Conservation (phyloP, 164 flowering plant genomes). For the Taxillus chinensis region DNA sequence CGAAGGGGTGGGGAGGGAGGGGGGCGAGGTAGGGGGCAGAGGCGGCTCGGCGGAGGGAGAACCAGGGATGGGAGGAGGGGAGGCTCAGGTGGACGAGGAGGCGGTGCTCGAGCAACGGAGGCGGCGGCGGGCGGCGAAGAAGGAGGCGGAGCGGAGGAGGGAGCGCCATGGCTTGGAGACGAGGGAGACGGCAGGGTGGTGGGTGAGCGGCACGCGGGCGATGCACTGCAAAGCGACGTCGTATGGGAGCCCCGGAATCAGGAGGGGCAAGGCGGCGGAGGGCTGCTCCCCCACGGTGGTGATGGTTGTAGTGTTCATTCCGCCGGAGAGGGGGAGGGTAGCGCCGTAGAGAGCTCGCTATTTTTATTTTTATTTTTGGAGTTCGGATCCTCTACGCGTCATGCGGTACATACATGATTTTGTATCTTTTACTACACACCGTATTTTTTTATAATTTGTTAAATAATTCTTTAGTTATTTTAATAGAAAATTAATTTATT, state of each 20-base stretch:
- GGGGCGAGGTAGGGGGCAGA: constrained; percentile 20
- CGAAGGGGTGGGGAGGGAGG: constrained; percentile 34
- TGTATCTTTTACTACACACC: too few relatives aligned
- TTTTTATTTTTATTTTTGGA: too few relatives aligned
- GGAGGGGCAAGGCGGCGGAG: constrained; percentile 1
- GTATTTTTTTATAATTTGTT: too few relatives aligned
- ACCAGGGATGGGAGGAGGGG: constrained; percentile 33
- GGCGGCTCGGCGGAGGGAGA: constrained; percentile 18
- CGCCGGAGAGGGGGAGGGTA: too few relatives aligned
- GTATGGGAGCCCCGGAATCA: constrained; percentile 57
- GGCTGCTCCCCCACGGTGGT: too few relatives aligned
- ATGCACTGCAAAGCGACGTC: constrained; percentile 56
- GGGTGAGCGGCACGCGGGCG: constrained; percentile 48
- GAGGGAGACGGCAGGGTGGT: constrained; percentile 42
- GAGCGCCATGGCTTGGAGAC: constrained; percentile 8
- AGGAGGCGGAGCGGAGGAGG: constrained; percentile 36
- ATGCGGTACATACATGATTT: too few relatives aligned
- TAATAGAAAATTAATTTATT: too few relatives aligned
- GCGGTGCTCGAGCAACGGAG: constrained; percentile 26
- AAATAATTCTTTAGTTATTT: too few relatives aligned
- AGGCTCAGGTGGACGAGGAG: constrained; percentile 45
- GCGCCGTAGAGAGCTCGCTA: too few relatives aligned
- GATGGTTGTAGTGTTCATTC: too few relatives aligned
- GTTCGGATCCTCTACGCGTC: too few relatives aligned
- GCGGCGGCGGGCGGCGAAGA: constrained; percentile 40